These are phyloP conservation scores for Globisporangium polare DNA, from an alignment of 352 stramenopile species.

Conservation along the genomic window DNA sequence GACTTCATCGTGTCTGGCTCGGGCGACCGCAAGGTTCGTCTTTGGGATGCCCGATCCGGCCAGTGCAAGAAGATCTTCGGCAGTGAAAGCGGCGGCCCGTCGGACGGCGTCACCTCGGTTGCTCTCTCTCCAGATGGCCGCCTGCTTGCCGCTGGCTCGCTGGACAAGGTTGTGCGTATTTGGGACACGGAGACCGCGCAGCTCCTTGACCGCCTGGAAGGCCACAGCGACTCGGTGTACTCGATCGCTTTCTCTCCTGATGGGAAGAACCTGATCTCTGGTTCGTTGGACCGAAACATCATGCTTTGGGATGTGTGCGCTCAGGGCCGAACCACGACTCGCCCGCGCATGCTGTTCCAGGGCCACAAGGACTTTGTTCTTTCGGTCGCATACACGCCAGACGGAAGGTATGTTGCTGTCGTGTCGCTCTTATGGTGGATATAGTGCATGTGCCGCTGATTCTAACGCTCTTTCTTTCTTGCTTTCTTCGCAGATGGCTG, in stretches of 20 bases:
- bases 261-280: slow-evolving; percentile 85
- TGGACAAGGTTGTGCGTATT: slow-evolving; percentile 86
- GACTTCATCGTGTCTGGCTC: slow-evolving; percentile 86
- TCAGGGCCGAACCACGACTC: slow-evolving; percentile 72
- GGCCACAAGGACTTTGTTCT: slow-evolving; percentile 87
- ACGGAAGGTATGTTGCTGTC: slow-evolving; percentile 58
- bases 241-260: slow-evolving; percentile 86
- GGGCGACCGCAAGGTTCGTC: slow-evolving; percentile 75
- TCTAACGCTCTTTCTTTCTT: slow-evolving; percentile 7
- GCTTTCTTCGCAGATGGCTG: slow-evolving; percentile 78
- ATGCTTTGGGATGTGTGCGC: slow-evolving; percentile 86
- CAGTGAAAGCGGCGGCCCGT: slow-evolving; percentile 72
- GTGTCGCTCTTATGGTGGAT: not conserved
- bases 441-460: not conserved
- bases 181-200: slow-evolving; percentile 83
- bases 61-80: slow-evolving; percentile 86
- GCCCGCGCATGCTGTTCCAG: slow-evolving; percentile 85
- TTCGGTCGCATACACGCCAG: slow-evolving; percentile 81
- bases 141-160: slow-evolving; percentile 67
- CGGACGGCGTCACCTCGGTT: slow-evolving; percentile 80
- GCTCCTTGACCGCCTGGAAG: slow-evolving; percentile 76
- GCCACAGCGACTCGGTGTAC: slow-evolving; percentile 86
- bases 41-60: slow-evolving; percentile 79
- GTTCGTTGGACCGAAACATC: slow-evolving; percentile 81
- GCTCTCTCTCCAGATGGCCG: slow-evolving; percentile 75